Evolutionary conservation across 2,329 filamentous ascomycete species (phyloP), one percentile per base, ranked within the genome.

Genomic region (Botrytis deweyae): DNA sequence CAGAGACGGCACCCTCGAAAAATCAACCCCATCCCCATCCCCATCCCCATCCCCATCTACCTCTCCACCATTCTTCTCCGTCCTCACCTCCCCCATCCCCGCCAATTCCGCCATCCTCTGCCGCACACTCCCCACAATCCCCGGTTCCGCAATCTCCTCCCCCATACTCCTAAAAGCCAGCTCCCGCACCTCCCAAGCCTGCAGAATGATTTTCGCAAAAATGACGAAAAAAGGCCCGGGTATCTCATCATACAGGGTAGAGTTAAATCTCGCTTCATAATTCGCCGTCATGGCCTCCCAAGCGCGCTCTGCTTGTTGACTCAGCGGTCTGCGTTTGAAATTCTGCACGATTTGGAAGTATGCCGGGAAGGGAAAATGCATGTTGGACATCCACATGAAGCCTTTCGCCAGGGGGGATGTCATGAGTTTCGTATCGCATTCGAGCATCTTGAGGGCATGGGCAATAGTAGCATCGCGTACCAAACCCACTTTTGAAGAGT

Each of bases 391-490:
- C 82, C 82, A 83, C 46, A 77, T 72, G 61, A 80, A 82, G 40
- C 78, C 74, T 74, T 78, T 78, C 20, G 77, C 77, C 9, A 79
- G 77, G 18, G 77, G 75, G 40, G 80, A 80, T 29, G 76, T 75
- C 71, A 77, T 76, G 70, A 81, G 72, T n/a, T 80, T 78, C 18
- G 79, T 80, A 72, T 83, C 83, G 78, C 77, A 84, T 78, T 79
- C 80, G 76, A 78, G 75, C 68, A 78, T 78, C 18, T 49, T 63
- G 38, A 80, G 68, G 10, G 78, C 77, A 69, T 78, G n/a, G 4
- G 74, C 76, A 81, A 83, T 72, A 79, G 83, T 66, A 76, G 76
- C 33, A 80, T 81, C 72, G 81, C 76, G 74, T 74, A 78, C 76
- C 14, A 74, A 74, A 1, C 80, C 79, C 22, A 79, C 33, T 52